Evolutionary conservation across 768 basidiomycete species (phyloP).

Genomic region (Brasilioporus rufonigricans): DNA sequence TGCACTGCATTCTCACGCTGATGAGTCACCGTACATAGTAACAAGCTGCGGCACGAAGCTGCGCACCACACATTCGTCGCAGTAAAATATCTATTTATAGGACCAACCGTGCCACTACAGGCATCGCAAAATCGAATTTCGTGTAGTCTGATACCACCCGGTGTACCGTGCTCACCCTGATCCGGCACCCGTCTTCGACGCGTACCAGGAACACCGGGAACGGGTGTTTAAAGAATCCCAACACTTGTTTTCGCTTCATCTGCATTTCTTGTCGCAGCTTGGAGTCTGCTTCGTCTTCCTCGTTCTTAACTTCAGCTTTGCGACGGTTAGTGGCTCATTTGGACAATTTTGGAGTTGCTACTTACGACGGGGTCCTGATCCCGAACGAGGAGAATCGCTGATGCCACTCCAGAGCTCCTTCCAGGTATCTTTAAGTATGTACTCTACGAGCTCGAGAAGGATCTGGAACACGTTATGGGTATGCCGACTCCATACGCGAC

Average conservation of each 20-base stretch:
- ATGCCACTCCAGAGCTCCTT: background rate
- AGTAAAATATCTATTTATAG: slow-evolving; percentile 1
- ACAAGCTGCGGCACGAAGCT: background rate
- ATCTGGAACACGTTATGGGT: slow-evolving; percentile 16
- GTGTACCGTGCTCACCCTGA: slow-evolving; percentile 15
- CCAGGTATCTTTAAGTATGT: slow-evolving; percentile 3
- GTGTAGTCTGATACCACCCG: slow-evolving; percentile 13
- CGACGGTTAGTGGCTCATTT: background rate
- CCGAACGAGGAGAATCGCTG: background rate
- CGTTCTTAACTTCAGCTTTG: background rate
- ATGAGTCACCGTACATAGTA: too few relatives aligned
- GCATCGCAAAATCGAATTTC: slow-evolving; percentile 16
- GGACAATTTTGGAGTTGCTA: background rate
- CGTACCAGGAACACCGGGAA: slow-evolving; percentile 22
- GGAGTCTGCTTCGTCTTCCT: background rate
- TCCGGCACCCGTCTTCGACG: slow-evolving; percentile 9
- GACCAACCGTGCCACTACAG: slow-evolving; percentile 15
- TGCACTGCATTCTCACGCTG: too few relatives aligned
- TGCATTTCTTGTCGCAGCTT: slow-evolving; percentile 12
- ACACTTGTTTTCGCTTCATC: slow-evolving; percentile 17
- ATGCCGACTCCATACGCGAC: slow-evolving; percentile 20
- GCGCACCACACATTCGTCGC: background rate
- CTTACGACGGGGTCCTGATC: background rate
- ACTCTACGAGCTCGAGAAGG: slow-evolving; percentile 16
- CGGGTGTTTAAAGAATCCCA: slow-evolving; percentile 9